A percentile compares a stretch with the other conserved stretches of the same genome.
phyloP scores from a whole-genome alignment of 129 eudicot species.

The Arctium minus region DNA sequence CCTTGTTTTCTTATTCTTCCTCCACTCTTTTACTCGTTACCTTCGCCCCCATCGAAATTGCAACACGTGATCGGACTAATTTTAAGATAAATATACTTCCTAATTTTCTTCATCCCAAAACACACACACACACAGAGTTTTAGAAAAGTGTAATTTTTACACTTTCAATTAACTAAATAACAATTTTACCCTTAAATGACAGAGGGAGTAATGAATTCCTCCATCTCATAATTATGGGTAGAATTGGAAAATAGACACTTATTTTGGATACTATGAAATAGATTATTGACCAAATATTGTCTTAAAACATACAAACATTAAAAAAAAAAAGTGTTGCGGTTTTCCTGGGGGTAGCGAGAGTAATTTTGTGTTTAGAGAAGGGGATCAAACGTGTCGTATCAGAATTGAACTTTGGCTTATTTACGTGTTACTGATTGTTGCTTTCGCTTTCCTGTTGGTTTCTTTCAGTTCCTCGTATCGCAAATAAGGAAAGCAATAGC shows the following conservation, averaged over 20 bases:
- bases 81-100: background rate
- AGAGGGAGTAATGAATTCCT: too few relatives aligned
- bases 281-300: background rate
- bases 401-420: background rate
- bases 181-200: background rate
- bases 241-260: background rate
- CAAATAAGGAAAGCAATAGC: conserved; percentile 86
- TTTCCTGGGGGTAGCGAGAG: background rate
- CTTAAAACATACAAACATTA: background rate
- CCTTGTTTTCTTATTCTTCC: background rate
- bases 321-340: background rate
- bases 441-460: conserved; percentile 3
- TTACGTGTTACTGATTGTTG: background rate
- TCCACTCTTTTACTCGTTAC: background rate
- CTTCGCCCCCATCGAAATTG: background rate
- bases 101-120: background rate
- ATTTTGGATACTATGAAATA: background rate
- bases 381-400: background rate
- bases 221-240: too few relatives aligned
- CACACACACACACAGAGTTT: background rate
- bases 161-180: background rate
- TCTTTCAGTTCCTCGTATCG: conserved; percentile 65
- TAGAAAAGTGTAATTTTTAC: background rate
- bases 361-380: background rate
- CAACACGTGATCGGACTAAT: background rate